phyloP scores from a whole-genome alignment of 176 grass and related monocot genomes.

The Carex myosuroides region DNA sequence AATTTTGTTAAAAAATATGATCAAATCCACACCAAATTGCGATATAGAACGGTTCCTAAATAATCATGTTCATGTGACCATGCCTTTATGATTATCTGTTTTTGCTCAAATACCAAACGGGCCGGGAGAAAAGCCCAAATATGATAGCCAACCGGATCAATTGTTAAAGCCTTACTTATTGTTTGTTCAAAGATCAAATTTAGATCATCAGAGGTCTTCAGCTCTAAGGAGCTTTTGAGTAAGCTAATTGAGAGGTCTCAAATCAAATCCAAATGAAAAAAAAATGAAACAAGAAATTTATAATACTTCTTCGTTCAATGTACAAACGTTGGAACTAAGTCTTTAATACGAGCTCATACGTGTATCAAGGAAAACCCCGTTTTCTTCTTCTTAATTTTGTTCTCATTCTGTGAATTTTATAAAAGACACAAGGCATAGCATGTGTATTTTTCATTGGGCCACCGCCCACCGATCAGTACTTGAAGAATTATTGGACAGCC shows the following conservation, averaged over 20 bases:
- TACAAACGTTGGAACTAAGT: not conserved
- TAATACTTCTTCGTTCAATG: not conserved
- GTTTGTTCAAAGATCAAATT: too few relatives aligned
- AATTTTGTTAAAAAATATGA: too few relatives aligned
- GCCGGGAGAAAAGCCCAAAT: not conserved
- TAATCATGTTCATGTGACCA: not conserved
- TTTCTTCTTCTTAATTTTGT: not conserved
- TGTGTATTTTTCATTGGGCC: not conserved
- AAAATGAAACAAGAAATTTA: too few relatives aligned
- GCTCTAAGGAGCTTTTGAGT: too few relatives aligned
- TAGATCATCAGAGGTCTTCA: too few relatives aligned
- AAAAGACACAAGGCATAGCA: not conserved
- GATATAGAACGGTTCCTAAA: not conserved
- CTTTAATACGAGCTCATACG: not conserved
- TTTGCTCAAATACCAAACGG: not conserved
- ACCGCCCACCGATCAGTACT: not conserved
- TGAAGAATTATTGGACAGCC: constrained; percentile 1
- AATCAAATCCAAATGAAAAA: too few relatives aligned
- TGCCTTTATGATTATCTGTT: not conserved
- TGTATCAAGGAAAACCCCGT: too few relatives aligned
- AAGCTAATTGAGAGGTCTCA: too few relatives aligned
- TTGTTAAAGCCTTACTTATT: not conserved
- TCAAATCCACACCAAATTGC: too few relatives aligned
- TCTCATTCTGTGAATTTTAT: not conserved
- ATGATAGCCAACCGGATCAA: not conserved